A percentile compares a stretch with the other conserved stretches of the same genome.
Conservation (phyloP, 371 early-diverging fungal species). For the Paraphysoderma sedebokerense region DNA sequence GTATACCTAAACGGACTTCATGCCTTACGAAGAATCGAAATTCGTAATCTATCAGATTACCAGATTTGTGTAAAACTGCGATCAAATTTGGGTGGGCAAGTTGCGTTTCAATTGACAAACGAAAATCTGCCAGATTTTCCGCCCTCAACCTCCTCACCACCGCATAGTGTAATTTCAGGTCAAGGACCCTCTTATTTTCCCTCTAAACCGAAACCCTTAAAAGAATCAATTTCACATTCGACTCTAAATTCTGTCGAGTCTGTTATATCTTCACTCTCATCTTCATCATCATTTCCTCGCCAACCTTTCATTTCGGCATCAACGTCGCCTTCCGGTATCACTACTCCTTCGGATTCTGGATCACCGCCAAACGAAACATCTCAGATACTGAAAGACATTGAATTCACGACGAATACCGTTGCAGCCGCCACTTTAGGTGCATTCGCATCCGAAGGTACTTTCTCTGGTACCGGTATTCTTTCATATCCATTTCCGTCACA, state of each 20-base stretch:
- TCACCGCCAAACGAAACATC: neutral
- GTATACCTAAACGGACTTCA: conserved; percentile 72
- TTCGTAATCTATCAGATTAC: conserved; percentile 43
- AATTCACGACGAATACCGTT: conserved; percentile 37
- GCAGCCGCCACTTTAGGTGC: conserved; percentile 33
- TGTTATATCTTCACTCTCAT: neutral
- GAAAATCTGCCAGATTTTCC: conserved; percentile 44
- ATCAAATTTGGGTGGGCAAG: conserved; percentile 59
- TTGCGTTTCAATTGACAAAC: conserved; percentile 72
- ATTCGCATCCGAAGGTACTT: conserved; percentile 3
- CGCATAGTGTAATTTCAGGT: too few relatives aligned
- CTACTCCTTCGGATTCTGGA: neutral
- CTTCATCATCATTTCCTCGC: neutral
- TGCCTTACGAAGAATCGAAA: conserved; percentile 48
- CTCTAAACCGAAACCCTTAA: neutral
- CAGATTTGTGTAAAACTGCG: conserved; percentile 52
- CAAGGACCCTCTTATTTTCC: neutral
- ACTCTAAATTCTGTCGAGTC: neutral
- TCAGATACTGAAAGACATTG: neutral
- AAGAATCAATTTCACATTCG: neutral
- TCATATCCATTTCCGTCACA: too few relatives aligned
- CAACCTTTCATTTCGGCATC: neutral
- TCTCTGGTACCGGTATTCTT: neutral
- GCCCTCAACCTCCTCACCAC: too few relatives aligned
- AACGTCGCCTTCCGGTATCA: neutral